Evolutionary conservation across 495 filamentous ascomycete genomes (phyloP), one percentile per base, ranked within the genome.

Genomic region (Cudoniella acicularis): DNA sequence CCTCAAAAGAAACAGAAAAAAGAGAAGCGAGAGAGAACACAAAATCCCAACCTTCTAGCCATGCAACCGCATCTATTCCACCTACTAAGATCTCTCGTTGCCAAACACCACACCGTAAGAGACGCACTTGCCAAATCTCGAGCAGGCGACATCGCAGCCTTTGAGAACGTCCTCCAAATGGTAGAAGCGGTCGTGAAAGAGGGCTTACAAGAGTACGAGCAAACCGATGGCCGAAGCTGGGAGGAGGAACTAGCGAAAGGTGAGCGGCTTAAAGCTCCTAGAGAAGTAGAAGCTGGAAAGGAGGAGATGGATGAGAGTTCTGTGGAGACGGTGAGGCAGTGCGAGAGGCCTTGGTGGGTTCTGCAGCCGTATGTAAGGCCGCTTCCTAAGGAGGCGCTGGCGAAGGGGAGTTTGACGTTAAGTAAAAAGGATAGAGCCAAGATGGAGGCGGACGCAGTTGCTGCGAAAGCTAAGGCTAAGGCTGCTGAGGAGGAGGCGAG

Each of bases 41-140:
- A 58, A 20, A 65, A 55, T 46, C 83, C 92, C 6, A 97, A 91
- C 64, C 75, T 95, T 22, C 76, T 81, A n/a, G 84, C 84, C 26
- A 88, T 99, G 77, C 93, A 96, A 68, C 81, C 88, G 2, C 94
- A 99, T 72, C 80, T 96, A 36, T 99, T 99, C 77, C 88, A 96
- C 68, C 79, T 99, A 22, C 84, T 96, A 9, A 84, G 93, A 3
- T 80, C 91, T 2, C 82, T 98, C 49, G 82, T 98, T 41, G 73
- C 84, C 0, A 79, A 73, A 30, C 88, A 96, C 69, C 88, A 86
- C 24, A 78, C 92, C 64, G 84, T 99, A 46, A 84, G 95, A 3
- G 87, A 96, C 70, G 79, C 85, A 1, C 81, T 99, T 4, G 93
- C 89, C 3, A 75, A 72, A 36, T 81, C 81, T 10, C 70, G 77